These are phyloP conservation scores for Agapanthus africanus DNA, from an alignment of 106 monocot species.

Conservation along the genomic window DNA sequence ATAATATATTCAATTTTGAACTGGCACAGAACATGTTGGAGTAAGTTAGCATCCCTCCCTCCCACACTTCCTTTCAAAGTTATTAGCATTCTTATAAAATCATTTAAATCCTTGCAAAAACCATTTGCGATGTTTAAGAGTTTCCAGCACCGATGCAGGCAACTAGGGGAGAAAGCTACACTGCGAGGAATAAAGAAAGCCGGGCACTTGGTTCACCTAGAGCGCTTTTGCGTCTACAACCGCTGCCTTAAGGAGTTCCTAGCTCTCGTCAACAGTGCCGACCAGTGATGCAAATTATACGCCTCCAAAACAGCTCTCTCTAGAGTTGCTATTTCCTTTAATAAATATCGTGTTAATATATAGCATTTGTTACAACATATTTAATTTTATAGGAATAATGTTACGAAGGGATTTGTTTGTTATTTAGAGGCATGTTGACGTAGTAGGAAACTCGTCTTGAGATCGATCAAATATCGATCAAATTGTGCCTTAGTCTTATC, in stretches of 20 bases:
- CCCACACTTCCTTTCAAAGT: not conserved
- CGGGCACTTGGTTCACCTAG: constrained; percentile 79
- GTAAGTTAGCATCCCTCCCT: constrained; percentile 40
- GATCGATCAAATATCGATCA: no score
- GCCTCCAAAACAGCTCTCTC: no score
- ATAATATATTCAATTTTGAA: constrained; percentile 74
- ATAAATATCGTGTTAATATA: no score
- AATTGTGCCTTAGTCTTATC: no score
- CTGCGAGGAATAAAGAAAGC: constrained; percentile 55
- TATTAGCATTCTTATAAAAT: not conserved
- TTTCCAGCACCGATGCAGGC: constrained; percentile 56
- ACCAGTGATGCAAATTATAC: no score
- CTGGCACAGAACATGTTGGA: constrained; percentile 64
- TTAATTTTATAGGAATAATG: no score
- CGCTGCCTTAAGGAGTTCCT: constrained; percentile 62
- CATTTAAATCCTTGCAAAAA: no score
- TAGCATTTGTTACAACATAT: not conserved
- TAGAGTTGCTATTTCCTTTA: not conserved
- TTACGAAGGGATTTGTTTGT: no score
- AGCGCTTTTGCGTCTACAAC: constrained; percentile 61
- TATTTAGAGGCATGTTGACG: no score
- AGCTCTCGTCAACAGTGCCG: constrained; percentile 16
- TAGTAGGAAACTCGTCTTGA: no score
- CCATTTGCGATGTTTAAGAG: no score
- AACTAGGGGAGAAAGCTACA: constrained; percentile 58